These are phyloP conservation scores for Aspergillus japonicus DNA, from an alignment of 2,329 filamentous ascomycete genomes.

Conservation along the genomic window DNA sequence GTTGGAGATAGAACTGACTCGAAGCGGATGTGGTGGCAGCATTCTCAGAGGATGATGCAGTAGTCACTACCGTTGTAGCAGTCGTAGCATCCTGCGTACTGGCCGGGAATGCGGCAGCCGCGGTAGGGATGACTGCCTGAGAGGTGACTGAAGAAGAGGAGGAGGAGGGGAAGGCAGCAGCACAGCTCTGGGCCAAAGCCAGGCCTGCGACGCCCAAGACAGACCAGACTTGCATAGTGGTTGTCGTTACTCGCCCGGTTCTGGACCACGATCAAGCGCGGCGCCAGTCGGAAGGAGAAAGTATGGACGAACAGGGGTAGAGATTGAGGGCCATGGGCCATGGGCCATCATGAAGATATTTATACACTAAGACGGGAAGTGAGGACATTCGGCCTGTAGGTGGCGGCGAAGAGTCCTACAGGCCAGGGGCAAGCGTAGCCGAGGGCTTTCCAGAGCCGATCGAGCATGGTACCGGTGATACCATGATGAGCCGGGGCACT, in stretches of 20 bases:
- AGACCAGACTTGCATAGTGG: slow-evolving; percentile 2
- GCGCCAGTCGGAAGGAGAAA: background rate
- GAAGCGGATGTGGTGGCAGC: no score
- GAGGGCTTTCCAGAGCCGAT: background rate
- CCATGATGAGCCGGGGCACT: background rate
- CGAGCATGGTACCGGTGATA: background rate
- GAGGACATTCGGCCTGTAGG: background rate
- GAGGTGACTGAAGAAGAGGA: background rate
- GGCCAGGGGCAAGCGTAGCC: background rate
- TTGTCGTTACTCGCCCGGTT: background rate
- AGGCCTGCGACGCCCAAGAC: background rate
- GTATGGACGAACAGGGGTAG: background rate
- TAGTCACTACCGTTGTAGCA: background rate
- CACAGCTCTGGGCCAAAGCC: background rate
- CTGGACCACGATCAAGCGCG: background rate
- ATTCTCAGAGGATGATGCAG: background rate
- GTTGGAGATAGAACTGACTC: no score
- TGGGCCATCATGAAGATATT: background rate
- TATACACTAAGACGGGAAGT: background rate
- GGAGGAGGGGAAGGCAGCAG: background rate
- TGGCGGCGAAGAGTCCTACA: background rate
- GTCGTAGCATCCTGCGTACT: background rate
- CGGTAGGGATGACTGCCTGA: background rate
- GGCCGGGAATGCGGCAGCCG: background rate
- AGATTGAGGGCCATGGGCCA: background rate